These are phyloP conservation scores for Trichoderma arundinaceum DNA, from an alignment of 2,329 filamentous ascomycete genomes.

Conservation along the genomic window DNA sequence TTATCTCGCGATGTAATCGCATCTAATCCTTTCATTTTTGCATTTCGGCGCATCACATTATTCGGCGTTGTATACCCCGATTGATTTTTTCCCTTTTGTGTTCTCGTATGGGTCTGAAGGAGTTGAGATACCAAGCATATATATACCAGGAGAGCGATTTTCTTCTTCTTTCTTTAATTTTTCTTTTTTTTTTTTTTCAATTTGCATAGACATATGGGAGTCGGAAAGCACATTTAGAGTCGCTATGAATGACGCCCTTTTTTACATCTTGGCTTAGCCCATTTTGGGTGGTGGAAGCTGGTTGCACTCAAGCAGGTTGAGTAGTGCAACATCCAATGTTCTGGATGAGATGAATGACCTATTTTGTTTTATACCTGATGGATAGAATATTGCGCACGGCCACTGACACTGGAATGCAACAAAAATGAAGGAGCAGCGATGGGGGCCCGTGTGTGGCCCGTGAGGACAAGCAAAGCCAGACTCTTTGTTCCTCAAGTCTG, in stretches of 20 bases:
- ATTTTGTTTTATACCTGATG: background rate
- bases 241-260: background rate
- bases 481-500: constrained; percentile 22
- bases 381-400: constrained; percentile 3
- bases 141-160: constrained; percentile 25
- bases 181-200: background rate
- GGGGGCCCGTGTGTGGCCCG: constrained; percentile 7
- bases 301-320: background rate
- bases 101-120: constrained; percentile 19
- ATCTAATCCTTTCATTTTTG: constrained; percentile 34
- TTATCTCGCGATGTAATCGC: background rate
- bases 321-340: background rate
- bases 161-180: background rate
- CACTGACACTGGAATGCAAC: constrained; percentile 25
- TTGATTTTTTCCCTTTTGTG: constrained; percentile 8
- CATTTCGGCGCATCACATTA: constrained; percentile 40
- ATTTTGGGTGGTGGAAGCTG: constrained; percentile 2
- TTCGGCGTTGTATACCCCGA: constrained; percentile 47
- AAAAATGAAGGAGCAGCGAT: background rate
- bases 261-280: constrained; percentile 8
- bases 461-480: constrained; percentile 12
- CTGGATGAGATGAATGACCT: constrained; percentile 21
- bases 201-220: constrained; percentile 6
- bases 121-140: constrained; percentile 22
- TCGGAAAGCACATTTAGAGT: background rate